Base-by-base conservation (phyloP, 441 rosid species). In the Biscutella laevigata region DNA sequence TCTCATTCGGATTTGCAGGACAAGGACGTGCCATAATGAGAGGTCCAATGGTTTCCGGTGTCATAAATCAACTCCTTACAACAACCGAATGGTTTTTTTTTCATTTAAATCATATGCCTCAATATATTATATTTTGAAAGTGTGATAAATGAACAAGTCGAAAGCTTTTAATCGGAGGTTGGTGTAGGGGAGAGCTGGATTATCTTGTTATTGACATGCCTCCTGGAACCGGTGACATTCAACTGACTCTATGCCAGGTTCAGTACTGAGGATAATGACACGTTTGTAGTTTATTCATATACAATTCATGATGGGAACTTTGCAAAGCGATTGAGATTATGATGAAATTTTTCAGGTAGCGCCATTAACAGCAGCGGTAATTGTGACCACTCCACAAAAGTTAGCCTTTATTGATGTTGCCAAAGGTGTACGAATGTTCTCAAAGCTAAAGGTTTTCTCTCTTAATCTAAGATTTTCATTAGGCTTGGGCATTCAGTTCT, bases 31-130 rank as follows among this genome's bases (percentile, higher is more conserved):
- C 96, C 34, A 80, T 87, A 40, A 91, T 91, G 98, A 76, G 96
- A 66, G 98, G 98, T 49, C 95, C 98, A 32, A 87, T 87, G 98
- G 95, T 91, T 64, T 91, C 98, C 59, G 98, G 98, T 55, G 96
- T 91, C 66, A 91, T 91, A 55, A 40, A 85, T 57, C 98, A 91
- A 69, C 95, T 91, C 64, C 82, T 91, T 64, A 91, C 96, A 17
- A 85, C 98, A 29, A 40, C 95, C 14, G 98, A 91, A 54, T 91
- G 98, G 98, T 91, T 77, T 46, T 73, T 38, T 61, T 41, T 47
- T 12, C 40, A 33, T 41, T 14, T 20, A 43, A 42, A 60, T 39
- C n/a, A n/a, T n/a, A n/a, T n/a, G n/a, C n/a, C n/a, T n/a, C n/a
- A n/a, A n/a, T n/a, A n/a, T n/a, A n/a, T n/a, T n/a, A n/a, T n/a